These are phyloP conservation scores for Metarhizium humberi DNA, from an alignment of 2,329 filamentous ascomycete genomes.

Conservation along the genomic window DNA sequence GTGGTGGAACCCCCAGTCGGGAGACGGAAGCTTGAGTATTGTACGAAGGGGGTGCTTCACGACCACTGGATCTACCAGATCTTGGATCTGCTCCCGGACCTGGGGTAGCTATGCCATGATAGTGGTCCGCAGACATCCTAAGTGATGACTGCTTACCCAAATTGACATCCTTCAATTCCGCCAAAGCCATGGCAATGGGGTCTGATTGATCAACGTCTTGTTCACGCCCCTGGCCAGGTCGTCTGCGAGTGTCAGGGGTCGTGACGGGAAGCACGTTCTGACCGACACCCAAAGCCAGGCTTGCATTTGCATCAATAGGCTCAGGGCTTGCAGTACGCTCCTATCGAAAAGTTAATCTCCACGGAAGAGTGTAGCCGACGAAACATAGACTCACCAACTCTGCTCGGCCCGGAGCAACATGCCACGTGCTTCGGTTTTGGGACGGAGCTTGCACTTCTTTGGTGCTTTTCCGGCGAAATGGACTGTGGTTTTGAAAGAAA, in stretches of 20 bases:
- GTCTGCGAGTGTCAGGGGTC: conserved; percentile 54
- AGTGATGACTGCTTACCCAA: conserved; percentile 68
- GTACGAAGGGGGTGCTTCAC: conserved; percentile 66
- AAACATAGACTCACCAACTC: conserved; percentile 3
- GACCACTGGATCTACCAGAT: conserved; percentile 31
- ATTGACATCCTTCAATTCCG: conserved; percentile 78
- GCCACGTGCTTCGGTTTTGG: conserved; percentile 52
- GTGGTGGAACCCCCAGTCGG: conserved; percentile 77
- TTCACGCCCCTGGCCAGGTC: conserved; percentile 18
- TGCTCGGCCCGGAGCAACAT: conserved; percentile 21
- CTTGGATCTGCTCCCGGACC: conserved; percentile 41
- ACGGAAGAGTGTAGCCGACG: neutral
- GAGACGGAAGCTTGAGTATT: conserved; percentile 57
- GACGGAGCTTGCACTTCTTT: conserved; percentile 48
- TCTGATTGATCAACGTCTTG: conserved; percentile 56
- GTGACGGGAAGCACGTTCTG: conserved; percentile 94
- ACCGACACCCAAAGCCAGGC: conserved; percentile 85
- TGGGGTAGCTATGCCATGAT: conserved; percentile 86
- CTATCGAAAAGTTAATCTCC: conserved; percentile 11
- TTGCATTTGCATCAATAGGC: conserved; percentile 83
- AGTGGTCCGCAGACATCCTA: conserved; percentile 90
- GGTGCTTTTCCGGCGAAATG: conserved; percentile 86
- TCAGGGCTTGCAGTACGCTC: conserved; percentile 59
- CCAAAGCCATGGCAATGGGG: conserved; percentile 84
- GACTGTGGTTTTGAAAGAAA: conserved; percentile 89